Conservation (phyloP, 352 stramenopile species). For the Globisporangium ultimum region DNA sequence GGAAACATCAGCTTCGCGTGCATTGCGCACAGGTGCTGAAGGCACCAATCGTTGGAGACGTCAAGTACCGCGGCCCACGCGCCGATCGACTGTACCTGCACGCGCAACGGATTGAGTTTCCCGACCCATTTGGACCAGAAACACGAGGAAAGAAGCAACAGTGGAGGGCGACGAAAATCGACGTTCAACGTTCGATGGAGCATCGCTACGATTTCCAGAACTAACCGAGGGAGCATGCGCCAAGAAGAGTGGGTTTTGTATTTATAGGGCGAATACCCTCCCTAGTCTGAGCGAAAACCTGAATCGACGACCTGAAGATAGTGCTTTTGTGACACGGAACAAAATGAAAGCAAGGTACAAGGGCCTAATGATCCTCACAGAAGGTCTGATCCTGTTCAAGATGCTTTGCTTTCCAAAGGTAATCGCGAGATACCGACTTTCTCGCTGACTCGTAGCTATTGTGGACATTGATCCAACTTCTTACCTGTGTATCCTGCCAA, state of each 20-base stretch:
- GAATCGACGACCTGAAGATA: no score
- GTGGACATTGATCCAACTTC: no score
- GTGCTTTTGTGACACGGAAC: no score
- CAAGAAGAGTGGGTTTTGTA: not conserved
- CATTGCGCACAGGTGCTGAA: constrained; percentile 43
- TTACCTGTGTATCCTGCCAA: no score
- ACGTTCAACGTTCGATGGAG: constrained; percentile 2
- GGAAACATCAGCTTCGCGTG: constrained; percentile 67
- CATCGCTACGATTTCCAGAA: not conserved
- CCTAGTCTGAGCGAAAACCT: no score
- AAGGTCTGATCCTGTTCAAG: no score
- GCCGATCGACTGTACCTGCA: constrained; percentile 51
- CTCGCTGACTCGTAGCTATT: no score
- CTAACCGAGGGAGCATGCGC: not conserved
- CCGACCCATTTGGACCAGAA: constrained; percentile 29
- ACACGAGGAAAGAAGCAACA: not conserved
- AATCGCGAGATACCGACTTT: no score
- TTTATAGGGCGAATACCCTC: not conserved
- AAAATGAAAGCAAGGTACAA: no score
- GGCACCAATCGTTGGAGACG: constrained; percentile 55
- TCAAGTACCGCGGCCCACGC: constrained; percentile 26
- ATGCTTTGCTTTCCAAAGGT: no score
- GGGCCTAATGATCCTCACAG: no score
- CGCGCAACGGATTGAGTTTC: constrained; percentile 43
- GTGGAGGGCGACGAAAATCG: not conserved